These are phyloP conservation scores for Xerocomellus dryophilus DNA, from an alignment of 768 basidiomycete genomes.

Conservation along the genomic window DNA sequence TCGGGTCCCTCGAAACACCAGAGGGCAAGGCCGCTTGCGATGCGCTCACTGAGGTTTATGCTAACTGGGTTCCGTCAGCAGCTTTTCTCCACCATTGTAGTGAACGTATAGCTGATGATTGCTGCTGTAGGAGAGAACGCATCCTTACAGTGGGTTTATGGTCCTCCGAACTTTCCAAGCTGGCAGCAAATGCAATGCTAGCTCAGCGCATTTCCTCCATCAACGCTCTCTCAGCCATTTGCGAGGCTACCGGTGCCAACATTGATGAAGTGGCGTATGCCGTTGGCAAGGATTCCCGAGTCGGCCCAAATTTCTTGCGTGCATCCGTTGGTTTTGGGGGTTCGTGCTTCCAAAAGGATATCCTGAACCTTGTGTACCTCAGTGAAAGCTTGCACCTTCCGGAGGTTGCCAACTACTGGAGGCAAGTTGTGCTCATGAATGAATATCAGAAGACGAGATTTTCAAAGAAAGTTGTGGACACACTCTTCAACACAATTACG, in stretches of 20 bases:
- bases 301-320: slow-evolving; percentile 94
- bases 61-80: slow-evolving; percentile 93
- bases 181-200: slow-evolving; percentile 99
- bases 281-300: slow-evolving; percentile 87
- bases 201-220: slow-evolving; percentile 98
- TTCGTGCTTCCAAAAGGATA: slow-evolving; percentile 99
- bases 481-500: slow-evolving; percentile 97
- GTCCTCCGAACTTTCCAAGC: slow-evolving; percentile 97
- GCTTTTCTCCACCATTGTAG: not conserved
- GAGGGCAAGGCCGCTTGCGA: slow-evolving; percentile 82
- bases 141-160: slow-evolving; percentile 95
- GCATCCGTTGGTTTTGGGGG: slow-evolving; percentile 97
- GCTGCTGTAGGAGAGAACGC: slow-evolving; percentile 51
- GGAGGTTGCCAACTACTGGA: slow-evolving; percentile 97
- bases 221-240: slow-evolving; percentile 97
- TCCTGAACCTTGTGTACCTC: slow-evolving; percentile 97
- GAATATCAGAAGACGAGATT: slow-evolving; percentile 97
- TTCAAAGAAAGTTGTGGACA: slow-evolving; percentile 94
- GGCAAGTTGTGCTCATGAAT: slow-evolving; percentile 95
- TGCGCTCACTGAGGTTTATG: slow-evolving; percentile 77
- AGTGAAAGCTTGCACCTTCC: slow-evolving; percentile 92
- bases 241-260: slow-evolving; percentile 98
- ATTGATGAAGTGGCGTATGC: slow-evolving; percentile 97
- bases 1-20: slow-evolving; percentile 88
- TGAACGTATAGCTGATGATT: not conserved